Percentiles rank a stretch among this genome's conserved stretches.
phyloP scores from a whole-genome alignment of 2,329 filamentous ascomycete species.

The Pseudocercospora pini-densiflorae region DNA sequence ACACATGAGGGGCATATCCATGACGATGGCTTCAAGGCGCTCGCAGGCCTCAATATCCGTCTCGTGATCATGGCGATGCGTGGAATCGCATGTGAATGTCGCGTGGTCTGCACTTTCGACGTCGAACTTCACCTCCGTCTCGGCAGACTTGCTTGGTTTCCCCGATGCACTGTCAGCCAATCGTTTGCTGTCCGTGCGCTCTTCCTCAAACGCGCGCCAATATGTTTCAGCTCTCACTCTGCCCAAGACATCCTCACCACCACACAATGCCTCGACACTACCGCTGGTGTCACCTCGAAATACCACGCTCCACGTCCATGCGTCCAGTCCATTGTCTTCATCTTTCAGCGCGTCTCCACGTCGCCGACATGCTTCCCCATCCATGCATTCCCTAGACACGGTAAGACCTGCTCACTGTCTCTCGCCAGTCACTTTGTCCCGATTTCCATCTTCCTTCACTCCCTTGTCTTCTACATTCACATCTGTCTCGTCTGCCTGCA shows the following conservation, averaged over 20 bases:
- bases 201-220: constrained; percentile 26
- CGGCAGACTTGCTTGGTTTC: background rate
- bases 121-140: constrained; percentile 5
- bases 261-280: constrained; percentile 27
- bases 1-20: constrained; percentile 40
- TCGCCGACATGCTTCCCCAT: constrained; percentile 20
- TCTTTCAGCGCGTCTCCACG: constrained; percentile 20
- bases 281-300: constrained; percentile 28
- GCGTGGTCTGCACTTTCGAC: constrained; percentile 4
- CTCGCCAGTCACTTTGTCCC: constrained; percentile 14
- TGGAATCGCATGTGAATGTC: background rate
- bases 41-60: constrained; percentile 33
- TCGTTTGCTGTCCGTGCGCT: constrained; percentile 12
- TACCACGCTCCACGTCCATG: constrained; percentile 6
- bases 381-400: constrained; percentile 21
- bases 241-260: constrained; percentile 15
- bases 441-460: constrained; percentile 18
- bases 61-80: constrained; percentile 37
- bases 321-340: constrained; percentile 15
- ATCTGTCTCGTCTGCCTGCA: constrained; percentile 19
- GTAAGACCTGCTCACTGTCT: constrained; percentile 24
- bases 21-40: constrained; percentile 28
- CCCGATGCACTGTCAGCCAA: constrained; percentile 21
- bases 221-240: constrained; percentile 27
- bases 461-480: constrained; percentile 9